Conservation (phyloP, 768 basidiomycete genomes). For the Leccinum ochraceum region DNA sequence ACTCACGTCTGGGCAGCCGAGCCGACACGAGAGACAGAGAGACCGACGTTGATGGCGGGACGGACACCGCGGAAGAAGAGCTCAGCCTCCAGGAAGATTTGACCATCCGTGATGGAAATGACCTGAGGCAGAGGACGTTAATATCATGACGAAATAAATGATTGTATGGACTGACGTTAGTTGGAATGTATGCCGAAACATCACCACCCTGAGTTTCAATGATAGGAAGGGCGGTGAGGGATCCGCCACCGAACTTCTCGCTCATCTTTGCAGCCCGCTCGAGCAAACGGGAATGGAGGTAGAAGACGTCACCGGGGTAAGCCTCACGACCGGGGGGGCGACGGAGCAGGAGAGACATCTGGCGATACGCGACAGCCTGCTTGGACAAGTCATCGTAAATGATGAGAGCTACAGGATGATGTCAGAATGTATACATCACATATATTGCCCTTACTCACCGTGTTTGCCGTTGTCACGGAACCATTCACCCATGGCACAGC, state of each 20-base stretch:
- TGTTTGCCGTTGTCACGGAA: slow-evolving; percentile 99
- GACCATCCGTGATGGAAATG: slow-evolving; percentile 99
- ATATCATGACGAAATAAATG: background rate
- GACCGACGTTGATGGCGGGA: slow-evolving; percentile 99
- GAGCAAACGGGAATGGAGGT: slow-evolving; percentile 99
- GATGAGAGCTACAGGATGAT: slow-evolving; percentile 69
- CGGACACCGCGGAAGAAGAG: slow-evolving; percentile 99
- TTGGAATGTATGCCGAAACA: slow-evolving; percentile 99
- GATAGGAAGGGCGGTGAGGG: slow-evolving; percentile 97
- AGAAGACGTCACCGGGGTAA: slow-evolving; percentile 99
- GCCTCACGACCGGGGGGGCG: slow-evolving; percentile 99
- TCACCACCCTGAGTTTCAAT: slow-evolving; percentile 99
- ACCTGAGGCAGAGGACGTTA: slow-evolving; percentile 52
- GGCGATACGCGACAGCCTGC: slow-evolving; percentile 99
- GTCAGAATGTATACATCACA: slow-evolving; percentile 13
- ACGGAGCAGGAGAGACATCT: slow-evolving; percentile 99
- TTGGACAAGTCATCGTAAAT: slow-evolving; percentile 99
- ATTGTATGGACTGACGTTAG: slow-evolving; percentile 57
- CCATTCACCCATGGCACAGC: slow-evolving; percentile 99
- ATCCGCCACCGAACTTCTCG: slow-evolving; percentile 98
- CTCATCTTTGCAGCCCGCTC: slow-evolving; percentile 99
- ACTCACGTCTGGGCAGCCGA: slow-evolving; percentile 99
- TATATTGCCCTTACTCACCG: slow-evolving; percentile 50
- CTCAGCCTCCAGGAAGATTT: slow-evolving; percentile 99
- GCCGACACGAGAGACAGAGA: slow-evolving; percentile 99